A percentile compares a stretch with the other conserved stretches of the same genome.
phyloP scores from a whole-genome alignment of 192 early-diverging fungal genomes.

The Backusella australiensis region DNA sequence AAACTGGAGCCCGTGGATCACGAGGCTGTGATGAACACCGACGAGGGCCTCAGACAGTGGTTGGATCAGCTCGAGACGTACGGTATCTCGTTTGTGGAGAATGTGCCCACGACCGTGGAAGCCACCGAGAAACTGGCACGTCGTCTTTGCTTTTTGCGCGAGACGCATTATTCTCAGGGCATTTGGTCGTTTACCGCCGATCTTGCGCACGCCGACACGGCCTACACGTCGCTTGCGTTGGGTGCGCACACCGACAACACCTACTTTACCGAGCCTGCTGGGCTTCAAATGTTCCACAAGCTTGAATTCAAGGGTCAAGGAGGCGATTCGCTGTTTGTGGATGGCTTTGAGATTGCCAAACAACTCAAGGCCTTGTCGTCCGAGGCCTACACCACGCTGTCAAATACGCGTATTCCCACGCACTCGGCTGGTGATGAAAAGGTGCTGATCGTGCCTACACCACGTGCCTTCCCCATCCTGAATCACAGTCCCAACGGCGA shows the following conservation, averaged over 20 bases:
- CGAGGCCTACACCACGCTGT: slow-evolving; percentile 59
- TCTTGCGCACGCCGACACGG: slow-evolving; percentile 79
- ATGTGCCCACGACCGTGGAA: slow-evolving; percentile 58
- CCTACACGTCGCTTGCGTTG: slow-evolving; percentile 71
- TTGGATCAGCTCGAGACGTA: slow-evolving; percentile 63
- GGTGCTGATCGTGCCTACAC: slow-evolving; percentile 60
- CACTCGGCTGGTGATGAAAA: slow-evolving; percentile 76
- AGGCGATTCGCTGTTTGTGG: slow-evolving; percentile 75
- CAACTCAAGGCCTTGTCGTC: slow-evolving; percentile 57
- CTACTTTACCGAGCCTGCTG: slow-evolving; percentile 84
- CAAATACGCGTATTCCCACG: slow-evolving; percentile 54
- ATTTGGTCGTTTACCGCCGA: slow-evolving; percentile 81
- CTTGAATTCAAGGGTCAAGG: slow-evolving; percentile 67
- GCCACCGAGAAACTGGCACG: slow-evolving; percentile 65
- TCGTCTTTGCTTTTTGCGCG: slow-evolving; percentile 70
- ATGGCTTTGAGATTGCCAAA: slow-evolving; percentile 72
- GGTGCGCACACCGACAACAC: slow-evolving; percentile 84
- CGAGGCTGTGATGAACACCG: slow-evolving; percentile 64
- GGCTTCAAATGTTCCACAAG: slow-evolving; percentile 81
- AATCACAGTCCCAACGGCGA: slow-evolving; percentile 56
- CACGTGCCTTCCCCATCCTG: slow-evolving; percentile 60
- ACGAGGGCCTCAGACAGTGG: slow-evolving; percentile 70
- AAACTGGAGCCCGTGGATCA: slow-evolving; percentile 47
- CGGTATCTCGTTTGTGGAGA: slow-evolving; percentile 75
- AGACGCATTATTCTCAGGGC: slow-evolving; percentile 70